A percentile compares a stretch with the other conserved stretches of the same genome.
These are phyloP conservation scores for Stemphylium lycopersici DNA, from an alignment of 2,329 filamentous ascomycete genomes.

Conservation along the genomic window DNA sequence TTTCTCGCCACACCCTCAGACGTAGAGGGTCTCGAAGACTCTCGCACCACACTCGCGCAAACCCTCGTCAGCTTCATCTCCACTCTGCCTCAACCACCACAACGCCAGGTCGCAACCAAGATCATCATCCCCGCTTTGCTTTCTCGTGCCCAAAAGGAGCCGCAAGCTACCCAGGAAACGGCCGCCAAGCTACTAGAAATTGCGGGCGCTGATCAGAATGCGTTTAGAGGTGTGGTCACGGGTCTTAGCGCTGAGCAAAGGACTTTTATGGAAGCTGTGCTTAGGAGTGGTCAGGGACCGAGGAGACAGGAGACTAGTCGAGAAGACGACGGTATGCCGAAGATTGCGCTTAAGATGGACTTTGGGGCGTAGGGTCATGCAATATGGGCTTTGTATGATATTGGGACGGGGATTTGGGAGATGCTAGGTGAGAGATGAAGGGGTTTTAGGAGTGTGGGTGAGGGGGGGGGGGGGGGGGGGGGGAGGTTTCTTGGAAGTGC, in stretches of 20 bases:
- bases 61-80: slow-evolving; percentile 76
- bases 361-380: slow-evolving; percentile 57
- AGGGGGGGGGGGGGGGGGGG: no score
- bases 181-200: slow-evolving; percentile 80
- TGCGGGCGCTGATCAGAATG: slow-evolving; percentile 72
- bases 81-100: slow-evolving; percentile 39
- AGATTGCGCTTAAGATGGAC: slow-evolving; percentile 93
- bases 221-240: slow-evolving; percentile 76
- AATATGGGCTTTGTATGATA: no score
- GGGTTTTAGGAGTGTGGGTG: no score
- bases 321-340: slow-evolving; percentile 67
- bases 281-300: slow-evolving; percentile 63
- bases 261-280: slow-evolving; percentile 79
- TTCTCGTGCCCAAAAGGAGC: slow-evolving; percentile 69
- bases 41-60: slow-evolving; percentile 72
- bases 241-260: slow-evolving; percentile 74
- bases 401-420: no score
- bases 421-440: no score
- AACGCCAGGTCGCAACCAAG: slow-evolving; percentile 66
- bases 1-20: slow-evolving; percentile 70
- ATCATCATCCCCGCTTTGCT: slow-evolving; percentile 80
- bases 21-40: slow-evolving; percentile 80
- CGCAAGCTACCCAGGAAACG: slow-evolving; percentile 68
- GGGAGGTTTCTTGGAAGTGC: no score
- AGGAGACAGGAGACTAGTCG: slow-evolving; percentile 57